These are phyloP conservation scores for Oryza rufipogon DNA, from an alignment of 176 grass and related monocot species.

Conservation along the genomic window DNA sequence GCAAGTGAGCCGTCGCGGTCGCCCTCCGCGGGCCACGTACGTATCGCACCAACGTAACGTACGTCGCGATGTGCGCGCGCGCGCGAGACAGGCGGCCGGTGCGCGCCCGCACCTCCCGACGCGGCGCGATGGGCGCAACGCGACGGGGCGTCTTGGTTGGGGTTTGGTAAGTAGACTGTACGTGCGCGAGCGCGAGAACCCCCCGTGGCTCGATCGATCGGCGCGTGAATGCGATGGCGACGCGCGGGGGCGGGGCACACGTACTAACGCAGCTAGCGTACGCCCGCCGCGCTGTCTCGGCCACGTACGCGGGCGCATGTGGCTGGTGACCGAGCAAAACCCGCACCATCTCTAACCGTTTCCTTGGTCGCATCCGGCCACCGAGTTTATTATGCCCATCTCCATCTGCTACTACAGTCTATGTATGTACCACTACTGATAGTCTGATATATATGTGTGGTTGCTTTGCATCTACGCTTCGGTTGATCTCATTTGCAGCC, in stretches of 20 bases:
- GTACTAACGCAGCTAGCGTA: neutral
- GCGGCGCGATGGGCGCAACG: neutral
- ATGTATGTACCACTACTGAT: neutral
- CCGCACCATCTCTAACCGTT: conserved; percentile 30
- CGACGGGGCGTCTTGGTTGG: neutral
- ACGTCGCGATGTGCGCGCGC: neutral
- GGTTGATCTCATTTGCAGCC: neutral
- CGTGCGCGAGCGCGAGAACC: neutral
- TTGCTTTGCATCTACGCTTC: conserved; percentile 28
- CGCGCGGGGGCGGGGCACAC: neutral
- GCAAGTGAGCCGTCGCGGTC: too few relatives aligned
- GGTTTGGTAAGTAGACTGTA: neutral
- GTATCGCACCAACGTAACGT: neutral
- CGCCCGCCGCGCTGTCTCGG: neutral
- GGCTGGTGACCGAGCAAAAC: neutral
- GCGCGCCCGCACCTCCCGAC: neutral
- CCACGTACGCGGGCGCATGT: neutral
- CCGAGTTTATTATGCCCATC: conserved; percentile 28
- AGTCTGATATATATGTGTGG: too few relatives aligned
- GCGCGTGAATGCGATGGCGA: conserved; percentile 38
- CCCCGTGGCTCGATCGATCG: neutral
- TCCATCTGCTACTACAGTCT: too few relatives aligned
- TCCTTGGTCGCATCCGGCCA: conserved; percentile 20
- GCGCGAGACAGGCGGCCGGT: too few relatives aligned
- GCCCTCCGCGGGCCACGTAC: too few relatives aligned